Evolutionary conservation across 2,329 filamentous ascomycete genomes (phyloP).

Genomic region (Thelonectria discophora): DNA sequence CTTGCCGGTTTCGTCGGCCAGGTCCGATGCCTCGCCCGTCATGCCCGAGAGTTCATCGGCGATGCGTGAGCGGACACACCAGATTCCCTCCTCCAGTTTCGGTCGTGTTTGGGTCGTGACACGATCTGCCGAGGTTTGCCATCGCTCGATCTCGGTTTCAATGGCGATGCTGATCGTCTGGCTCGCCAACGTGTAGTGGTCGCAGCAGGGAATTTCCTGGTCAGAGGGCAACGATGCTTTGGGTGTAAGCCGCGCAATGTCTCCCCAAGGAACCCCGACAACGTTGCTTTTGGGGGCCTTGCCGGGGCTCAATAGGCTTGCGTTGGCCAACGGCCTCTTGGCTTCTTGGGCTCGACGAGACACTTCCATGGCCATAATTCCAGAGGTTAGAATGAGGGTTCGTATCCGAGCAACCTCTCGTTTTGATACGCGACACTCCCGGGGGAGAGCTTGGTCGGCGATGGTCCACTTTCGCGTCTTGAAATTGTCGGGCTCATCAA

Average conservation of each 20-base stretch:
- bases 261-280: conserved; percentile 50
- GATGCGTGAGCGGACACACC: conserved; percentile 56
- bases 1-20: conserved; percentile 80
- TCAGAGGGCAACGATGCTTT: conserved; percentile 46
- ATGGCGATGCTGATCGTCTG: conserved; percentile 60
- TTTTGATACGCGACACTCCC: conserved; percentile 59
- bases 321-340: conserved; percentile 47
- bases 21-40: conserved; percentile 75
- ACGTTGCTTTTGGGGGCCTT: conserved; percentile 36
- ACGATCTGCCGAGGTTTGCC: conserved; percentile 66
- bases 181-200: conserved; percentile 62
- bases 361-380: conserved; percentile 90
- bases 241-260: conserved; percentile 54
- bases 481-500: conserved; percentile 36
- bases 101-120: conserved; percentile 68
- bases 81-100: conserved; percentile 59
- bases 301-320: conserved; percentile 28
- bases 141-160: conserved; percentile 58
- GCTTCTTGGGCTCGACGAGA: conserved; percentile 67
- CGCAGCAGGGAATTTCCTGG: conserved; percentile 51
- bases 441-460: conserved; percentile 52
- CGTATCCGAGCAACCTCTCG: conserved; percentile 84
- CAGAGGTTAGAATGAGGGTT: conserved; percentile 80
- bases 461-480: conserved; percentile 61
- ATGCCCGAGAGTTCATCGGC: conserved; percentile 64